These are phyloP conservation scores for Lignosus rhinocerotis DNA, from an alignment of 1,284 basidiomycete species.

Conservation along the genomic window DNA sequence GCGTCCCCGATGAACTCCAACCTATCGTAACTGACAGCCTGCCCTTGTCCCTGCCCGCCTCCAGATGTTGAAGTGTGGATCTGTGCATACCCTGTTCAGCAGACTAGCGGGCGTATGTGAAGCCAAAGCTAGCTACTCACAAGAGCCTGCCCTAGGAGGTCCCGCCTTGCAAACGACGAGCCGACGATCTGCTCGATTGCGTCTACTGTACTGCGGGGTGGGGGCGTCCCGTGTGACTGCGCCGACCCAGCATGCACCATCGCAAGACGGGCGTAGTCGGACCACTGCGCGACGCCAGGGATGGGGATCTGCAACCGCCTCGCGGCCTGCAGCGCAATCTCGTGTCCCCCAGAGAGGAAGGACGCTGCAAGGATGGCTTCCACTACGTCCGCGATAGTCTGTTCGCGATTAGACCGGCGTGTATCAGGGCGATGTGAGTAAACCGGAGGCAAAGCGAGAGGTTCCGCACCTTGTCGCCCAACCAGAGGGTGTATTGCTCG, in stretches of 20 bases:
- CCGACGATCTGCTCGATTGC: slow-evolving; percentile 66
- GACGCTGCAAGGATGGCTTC: slow-evolving; percentile 83
- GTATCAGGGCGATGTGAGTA: background rate
- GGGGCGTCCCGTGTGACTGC: slow-evolving; percentile 28
- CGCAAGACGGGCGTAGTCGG: slow-evolving; percentile 54
- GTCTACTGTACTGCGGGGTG: slow-evolving; percentile 42
- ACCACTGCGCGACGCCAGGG: slow-evolving; percentile 62
- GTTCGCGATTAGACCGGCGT: background rate
- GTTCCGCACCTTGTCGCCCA: slow-evolving; percentile 71
- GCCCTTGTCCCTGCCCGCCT: slow-evolving; percentile 49
- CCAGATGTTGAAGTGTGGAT: slow-evolving; percentile 61
- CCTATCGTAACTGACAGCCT: slow-evolving; percentile 64
- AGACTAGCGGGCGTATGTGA: background rate
- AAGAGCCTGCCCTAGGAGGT: slow-evolving; percentile 70
- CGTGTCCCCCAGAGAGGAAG: slow-evolving; percentile 67
- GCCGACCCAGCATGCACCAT: slow-evolving; percentile 37
- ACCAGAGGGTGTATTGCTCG: slow-evolving; percentile 52
- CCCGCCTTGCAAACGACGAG: slow-evolving; percentile 56
- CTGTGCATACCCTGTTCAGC: slow-evolving; percentile 34
- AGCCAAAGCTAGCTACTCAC: slow-evolving; percentile 39
- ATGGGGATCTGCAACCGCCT: slow-evolving; percentile 66
- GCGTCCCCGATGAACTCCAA: slow-evolving; percentile 84
- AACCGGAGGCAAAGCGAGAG: background rate
- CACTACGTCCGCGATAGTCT: slow-evolving; percentile 81
- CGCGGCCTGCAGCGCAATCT: slow-evolving; percentile 59